phyloP scores from a whole-genome alignment of 352 stramenopile species.

The Blastocystis sp. region DNA sequence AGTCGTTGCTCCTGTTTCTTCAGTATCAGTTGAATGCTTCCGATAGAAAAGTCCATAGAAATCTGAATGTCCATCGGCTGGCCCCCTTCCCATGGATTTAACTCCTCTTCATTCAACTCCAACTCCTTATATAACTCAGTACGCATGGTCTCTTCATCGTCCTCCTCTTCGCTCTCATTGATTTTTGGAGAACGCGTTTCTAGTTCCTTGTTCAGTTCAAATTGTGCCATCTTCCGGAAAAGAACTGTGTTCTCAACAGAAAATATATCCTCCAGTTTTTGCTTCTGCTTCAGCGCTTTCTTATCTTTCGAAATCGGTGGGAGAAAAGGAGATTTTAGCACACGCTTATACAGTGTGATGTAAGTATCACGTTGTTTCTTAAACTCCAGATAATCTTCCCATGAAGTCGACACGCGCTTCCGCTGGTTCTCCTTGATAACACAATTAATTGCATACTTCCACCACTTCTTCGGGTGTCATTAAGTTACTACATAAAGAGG shows the following conservation, averaged over 20 bases:
- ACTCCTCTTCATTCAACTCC: background rate
- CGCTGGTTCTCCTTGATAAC: conserved; percentile 12
- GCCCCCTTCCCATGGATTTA: conserved; percentile 52
- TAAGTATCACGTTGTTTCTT: conserved; percentile 56
- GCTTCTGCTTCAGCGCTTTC: conserved; percentile 36
- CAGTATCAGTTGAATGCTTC: background rate
- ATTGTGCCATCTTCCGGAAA: conserved; percentile 56
- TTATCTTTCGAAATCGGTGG: conserved; percentile 24
- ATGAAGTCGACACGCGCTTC: background rate
- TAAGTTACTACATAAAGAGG: background rate
- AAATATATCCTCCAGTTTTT: conserved; percentile 53
- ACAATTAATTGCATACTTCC: conserved; percentile 9
- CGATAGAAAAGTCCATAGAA: conserved; percentile 13
- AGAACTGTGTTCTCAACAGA: conserved; percentile 53
- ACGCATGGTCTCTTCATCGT: conserved; percentile 9
- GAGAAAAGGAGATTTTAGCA: background rate
- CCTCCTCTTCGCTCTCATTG: background rate
- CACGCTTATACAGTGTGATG: conserved; percentile 54
- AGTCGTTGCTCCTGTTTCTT: conserved; percentile 35
- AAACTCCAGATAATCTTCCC: conserved; percentile 48
- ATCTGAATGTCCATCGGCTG: conserved; percentile 31
- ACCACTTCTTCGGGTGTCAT: conserved; percentile 20
- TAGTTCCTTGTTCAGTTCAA: conserved; percentile 39
- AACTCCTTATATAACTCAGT: conserved; percentile 48
- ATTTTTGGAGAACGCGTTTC: background rate